Percentiles rank a stretch among this genome's conserved stretches.
Evolutionary conservation across 768 basidiomycete species (phyloP).

Genomic region (Rubroboletus satanas): DNA sequence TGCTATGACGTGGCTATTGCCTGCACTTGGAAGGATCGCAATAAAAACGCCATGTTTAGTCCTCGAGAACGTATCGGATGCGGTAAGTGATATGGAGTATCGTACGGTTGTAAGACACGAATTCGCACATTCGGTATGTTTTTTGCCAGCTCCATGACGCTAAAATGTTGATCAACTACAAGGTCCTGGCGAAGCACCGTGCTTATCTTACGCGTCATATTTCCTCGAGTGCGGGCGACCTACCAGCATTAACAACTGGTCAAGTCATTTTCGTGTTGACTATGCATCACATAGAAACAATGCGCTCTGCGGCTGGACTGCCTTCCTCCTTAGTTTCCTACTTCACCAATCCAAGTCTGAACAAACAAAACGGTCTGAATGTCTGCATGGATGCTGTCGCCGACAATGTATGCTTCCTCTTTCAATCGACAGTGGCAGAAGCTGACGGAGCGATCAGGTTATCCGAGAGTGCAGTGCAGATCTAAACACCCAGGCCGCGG

Average conservation of each 20-base stretch:
- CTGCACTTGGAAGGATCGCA: constrained; percentile 77
- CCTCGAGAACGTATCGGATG: constrained; percentile 76
- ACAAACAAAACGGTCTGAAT: constrained; percentile 61
- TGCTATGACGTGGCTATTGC: constrained; percentile 75
- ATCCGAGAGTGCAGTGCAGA: constrained; percentile 71
- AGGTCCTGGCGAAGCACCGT: constrained; percentile 75
- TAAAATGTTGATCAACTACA: constrained; percentile 4
- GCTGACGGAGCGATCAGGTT: constrained; percentile 47
- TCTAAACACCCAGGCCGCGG: constrained; percentile 68
- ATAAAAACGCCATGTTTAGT: constrained; percentile 83
- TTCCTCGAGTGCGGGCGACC: constrained; percentile 59
- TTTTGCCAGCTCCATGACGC: not conserved
- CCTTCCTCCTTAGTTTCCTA: constrained; percentile 83
- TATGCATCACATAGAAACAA: constrained; percentile 84
- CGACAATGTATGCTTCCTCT: constrained; percentile 56
- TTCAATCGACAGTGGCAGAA: not conserved
- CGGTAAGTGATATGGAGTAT: constrained; percentile 86
- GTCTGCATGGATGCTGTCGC: constrained; percentile 83
- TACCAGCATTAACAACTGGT: constrained; percentile 71
- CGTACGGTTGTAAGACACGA: constrained; percentile 87
- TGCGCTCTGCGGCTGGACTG: constrained; percentile 75
- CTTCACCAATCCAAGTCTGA: constrained; percentile 84
- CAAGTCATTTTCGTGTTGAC: constrained; percentile 83
- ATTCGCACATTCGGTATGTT: constrained; percentile 69
- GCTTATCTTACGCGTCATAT: constrained; percentile 60